Evolutionary conservation across 129 eudicot species (phyloP).

Genomic region (Tanacetum coccineum): DNA sequence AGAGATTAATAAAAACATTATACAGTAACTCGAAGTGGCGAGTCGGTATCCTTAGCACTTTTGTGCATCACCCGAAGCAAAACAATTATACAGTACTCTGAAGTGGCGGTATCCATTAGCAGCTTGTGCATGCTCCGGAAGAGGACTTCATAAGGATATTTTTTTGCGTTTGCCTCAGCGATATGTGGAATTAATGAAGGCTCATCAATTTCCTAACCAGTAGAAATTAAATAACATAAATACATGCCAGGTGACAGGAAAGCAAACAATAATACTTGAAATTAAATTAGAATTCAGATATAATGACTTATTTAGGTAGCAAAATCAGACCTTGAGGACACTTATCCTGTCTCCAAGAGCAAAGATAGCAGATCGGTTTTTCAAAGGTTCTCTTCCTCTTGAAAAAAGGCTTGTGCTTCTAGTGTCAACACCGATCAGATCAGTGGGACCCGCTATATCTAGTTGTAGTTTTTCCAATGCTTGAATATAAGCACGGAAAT

Average conservation of each 20-base stretch:
- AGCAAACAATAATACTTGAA: background rate
- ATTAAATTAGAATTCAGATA: constrained; percentile 5
- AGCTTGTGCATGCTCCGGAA: constrained; percentile 98
- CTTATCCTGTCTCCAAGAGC: constrained; percentile 93
- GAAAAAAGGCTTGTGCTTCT: constrained; percentile 82
- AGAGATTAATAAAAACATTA: constrained; percentile 1
- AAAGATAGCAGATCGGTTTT: constrained; percentile 96
- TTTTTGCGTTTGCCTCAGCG: constrained; percentile 95
- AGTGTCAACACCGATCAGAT: constrained; percentile 91
- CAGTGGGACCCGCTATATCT: constrained; percentile 90
- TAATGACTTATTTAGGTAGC: background rate
- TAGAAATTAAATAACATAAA: constrained; percentile 8
- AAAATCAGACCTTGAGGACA: constrained; percentile 67
- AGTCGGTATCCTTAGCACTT: constrained; percentile 98
- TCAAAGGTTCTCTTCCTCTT: constrained; percentile 92
- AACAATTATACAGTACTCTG: constrained; percentile 58
- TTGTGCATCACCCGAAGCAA: no score
- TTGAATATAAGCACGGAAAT: constrained; percentile 94
- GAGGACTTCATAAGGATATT: constrained; percentile 99
- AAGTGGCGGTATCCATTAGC: constrained; percentile 98
- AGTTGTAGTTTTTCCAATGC: constrained; percentile 84
- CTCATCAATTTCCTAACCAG: constrained; percentile 84
- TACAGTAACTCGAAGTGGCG: constrained; percentile 92
- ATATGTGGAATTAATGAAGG: constrained; percentile 97
- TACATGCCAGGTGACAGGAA: constrained; percentile 22